Evolutionary conservation across 108 stramenopile genomes (phyloP).

Genomic region (Bacterosira constricta): DNA sequence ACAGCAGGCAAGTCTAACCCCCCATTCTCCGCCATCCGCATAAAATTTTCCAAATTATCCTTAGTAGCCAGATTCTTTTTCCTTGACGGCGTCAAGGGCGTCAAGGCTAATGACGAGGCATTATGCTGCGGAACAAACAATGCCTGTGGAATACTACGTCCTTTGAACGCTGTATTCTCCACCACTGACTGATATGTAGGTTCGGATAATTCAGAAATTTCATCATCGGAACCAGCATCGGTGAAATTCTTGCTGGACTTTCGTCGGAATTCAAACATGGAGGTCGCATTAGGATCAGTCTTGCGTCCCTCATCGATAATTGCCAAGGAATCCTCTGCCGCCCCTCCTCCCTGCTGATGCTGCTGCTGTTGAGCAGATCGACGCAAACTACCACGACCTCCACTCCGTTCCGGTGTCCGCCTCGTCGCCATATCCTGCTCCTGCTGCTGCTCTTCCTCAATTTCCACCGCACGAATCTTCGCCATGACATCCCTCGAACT

Average conservation of each 20-base stretch:
- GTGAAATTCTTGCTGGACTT: conserved; percentile 4
- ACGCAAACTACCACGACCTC: neutral
- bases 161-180: conserved; percentile 13
- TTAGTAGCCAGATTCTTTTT: neutral
- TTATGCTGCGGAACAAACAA: conserved; percentile 18
- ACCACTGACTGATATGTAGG: conserved; percentile 29
- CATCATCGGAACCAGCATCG: conserved; percentile 38
- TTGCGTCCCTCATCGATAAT: conserved; percentile 9
- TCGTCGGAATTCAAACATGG: conserved; percentile 16
- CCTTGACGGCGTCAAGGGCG: neutral
- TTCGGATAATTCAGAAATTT: conserved; percentile 47
- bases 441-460: conserved; percentile 14
- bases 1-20: conserved; percentile 13
- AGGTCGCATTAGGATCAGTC: neutral
- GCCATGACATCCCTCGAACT: conserved; percentile 47
- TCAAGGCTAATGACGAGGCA: neutral
- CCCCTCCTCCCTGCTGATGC: neutral
- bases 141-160: conserved; percentile 24
- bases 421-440: conserved; percentile 13
- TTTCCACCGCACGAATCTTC: conserved; percentile 41
- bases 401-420: too few relatives aligned
- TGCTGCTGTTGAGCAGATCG: neutral
- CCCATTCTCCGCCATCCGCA: conserved; percentile 32
- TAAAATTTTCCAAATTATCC: conserved; percentile 13
- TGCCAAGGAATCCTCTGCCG: conserved; percentile 1